Conservation (phyloP, 148 eudicot species). For the Talinum fruticosum region DNA sequence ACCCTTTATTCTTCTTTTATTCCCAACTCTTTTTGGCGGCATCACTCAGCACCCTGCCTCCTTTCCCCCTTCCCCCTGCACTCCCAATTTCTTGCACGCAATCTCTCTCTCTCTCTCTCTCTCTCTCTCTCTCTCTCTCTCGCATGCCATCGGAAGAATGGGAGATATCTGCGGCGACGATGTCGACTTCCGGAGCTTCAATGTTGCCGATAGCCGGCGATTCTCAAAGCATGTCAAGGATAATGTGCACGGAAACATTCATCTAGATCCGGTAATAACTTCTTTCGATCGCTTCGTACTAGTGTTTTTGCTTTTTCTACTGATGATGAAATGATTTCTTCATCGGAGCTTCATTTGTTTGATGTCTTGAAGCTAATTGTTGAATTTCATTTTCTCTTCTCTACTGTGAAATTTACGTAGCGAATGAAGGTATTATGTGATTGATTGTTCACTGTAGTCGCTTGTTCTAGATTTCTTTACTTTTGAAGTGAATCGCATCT, state of each 20-base stretch:
- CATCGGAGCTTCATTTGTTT: not conserved
- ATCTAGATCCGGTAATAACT: conserved; percentile 64
- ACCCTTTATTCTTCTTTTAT: not conserved
- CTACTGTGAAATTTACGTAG: not conserved
- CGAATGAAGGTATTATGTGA: not conserved
- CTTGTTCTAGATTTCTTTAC: not conserved
- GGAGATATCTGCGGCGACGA: conserved; percentile 33
- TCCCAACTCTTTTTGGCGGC: conserved; percentile 5
- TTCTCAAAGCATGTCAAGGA: conserved; percentile 52
- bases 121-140: conserved; percentile 19
- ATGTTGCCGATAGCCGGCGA: conserved; percentile 32
- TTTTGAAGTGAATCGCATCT: not conserved
- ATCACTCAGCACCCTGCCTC: not conserved
- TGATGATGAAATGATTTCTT: not conserved
- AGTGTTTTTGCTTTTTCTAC: not conserved
- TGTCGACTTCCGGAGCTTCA: conserved; percentile 13
- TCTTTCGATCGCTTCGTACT: not conserved
- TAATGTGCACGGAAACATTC: conserved; percentile 75
- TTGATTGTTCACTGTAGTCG: not conserved
- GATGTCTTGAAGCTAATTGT: not conserved
- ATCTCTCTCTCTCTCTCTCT: conserved; percentile 12
- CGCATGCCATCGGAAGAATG: conserved; percentile 24
- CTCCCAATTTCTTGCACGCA: conserved; percentile 3
- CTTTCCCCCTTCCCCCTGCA: not conserved
- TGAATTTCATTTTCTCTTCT: not conserved